Evolutionary conservation across 75 land plant genomes (phyloP).

Genomic region (Adiantum capillusveneris): DNA sequence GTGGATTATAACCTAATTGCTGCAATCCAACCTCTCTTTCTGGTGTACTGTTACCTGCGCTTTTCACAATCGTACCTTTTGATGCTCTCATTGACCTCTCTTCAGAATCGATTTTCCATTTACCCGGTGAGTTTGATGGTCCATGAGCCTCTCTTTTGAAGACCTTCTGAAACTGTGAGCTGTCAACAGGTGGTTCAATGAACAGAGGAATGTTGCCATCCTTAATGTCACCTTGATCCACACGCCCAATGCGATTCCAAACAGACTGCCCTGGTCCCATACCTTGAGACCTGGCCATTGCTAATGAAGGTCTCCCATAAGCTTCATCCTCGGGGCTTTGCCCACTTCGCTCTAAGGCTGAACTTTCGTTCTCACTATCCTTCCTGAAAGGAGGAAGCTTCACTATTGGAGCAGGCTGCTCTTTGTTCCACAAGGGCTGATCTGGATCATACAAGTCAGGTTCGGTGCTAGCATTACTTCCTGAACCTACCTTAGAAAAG

Average conservation of each 20-base stretch:
- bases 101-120: too few species aligned
- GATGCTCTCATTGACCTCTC: not conserved
- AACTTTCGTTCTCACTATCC: conserved; percentile 16
- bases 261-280: conserved; percentile 33
- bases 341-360: not conserved
- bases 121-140: too few species aligned
- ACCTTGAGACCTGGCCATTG: conserved; percentile 9
- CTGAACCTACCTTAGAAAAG: conserved; percentile 31
- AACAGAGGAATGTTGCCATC: not conserved
- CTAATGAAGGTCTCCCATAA: not conserved
- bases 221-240: conserved; percentile 6
- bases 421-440: conserved; percentile 85
- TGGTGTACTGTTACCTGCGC: not conserved
- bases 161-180: not conserved
- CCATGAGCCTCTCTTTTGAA: not conserved
- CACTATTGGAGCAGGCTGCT: conserved; percentile 37
- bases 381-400: conserved; percentile 29
- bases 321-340: not conserved
- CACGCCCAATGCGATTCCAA: conserved; percentile 59
- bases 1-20: not conserved
- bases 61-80: not conserved
- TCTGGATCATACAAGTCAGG: conserved; percentile 97
- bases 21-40: not conserved
- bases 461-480: conserved; percentile 24
- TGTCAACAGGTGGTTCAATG: not conserved